Base-by-base conservation (phyloP, 352 stramenopile species). In the Phytophthora hybrid region DNA sequence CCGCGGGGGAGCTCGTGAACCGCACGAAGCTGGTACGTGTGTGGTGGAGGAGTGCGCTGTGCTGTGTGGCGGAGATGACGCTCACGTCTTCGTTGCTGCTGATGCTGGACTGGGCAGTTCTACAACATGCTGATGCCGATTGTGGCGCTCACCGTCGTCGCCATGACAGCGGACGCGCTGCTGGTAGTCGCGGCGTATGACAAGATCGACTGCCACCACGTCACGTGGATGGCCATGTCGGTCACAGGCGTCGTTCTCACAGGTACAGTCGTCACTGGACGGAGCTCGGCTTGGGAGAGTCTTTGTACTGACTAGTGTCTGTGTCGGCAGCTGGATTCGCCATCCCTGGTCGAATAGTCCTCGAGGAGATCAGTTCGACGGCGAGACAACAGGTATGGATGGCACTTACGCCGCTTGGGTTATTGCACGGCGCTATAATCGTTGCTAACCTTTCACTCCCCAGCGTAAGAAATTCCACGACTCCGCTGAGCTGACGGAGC, bases 161-260 rank as follows among this genome's bases (percentile, higher is more conserved):
- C 81, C 56, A 91, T 89, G 80, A 91, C 82, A 13, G 53, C 77
- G 62, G 76, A 90, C 61, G 83, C 80, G 14, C 14, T 84, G 19
- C 59, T 87, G 13, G 84, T 92, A 47, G 76, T 91, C 10, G 46
- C 62, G 26, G 59, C 81, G 19, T 66, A 80, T 0, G 78, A 84
- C 14, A 74, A 88, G 51, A 85, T 93, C 59, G 87, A 93, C 66
- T 93, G 87, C 64, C 87, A 91, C 44, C 83, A 89, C 58, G 41
- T 83, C 59, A 90, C 83, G 37, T 93, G 87, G 87, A 78, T 92
- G 52, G 66, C 87, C 58, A 92, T 91, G 83, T 93, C 87, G 23
- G 74, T 83, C 56, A 85, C 75, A 5, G 77, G 75, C 6, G 77
- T 87, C 54, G 73, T 91, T n/a, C 79, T 93, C 10, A 84, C 87